Percentiles rank a stretch among this genome's conserved stretches.
Evolutionary conservation across 805 yeast genomes (phyloP).

Genomic region (Candida taoyuanica): DNA sequence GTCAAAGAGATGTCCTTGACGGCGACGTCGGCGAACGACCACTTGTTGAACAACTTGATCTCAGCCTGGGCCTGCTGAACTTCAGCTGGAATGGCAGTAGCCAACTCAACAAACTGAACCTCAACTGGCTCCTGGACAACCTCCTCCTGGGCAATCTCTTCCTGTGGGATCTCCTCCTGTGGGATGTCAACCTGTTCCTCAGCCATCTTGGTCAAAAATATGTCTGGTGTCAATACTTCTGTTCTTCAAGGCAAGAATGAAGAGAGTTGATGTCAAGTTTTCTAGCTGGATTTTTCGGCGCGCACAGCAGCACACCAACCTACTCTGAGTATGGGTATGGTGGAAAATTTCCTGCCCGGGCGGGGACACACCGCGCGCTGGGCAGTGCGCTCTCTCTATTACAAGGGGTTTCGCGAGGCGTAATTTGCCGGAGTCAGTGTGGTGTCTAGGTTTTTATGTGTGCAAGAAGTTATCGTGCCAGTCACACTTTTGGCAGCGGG

Average conservation of each 20-base stretch:
- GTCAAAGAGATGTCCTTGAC: slow-evolving; percentile 97
- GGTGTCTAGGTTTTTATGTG: slow-evolving; percentile 10
- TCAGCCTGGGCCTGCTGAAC: slow-evolving; percentile 94
- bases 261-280: slow-evolving; percentile 3
- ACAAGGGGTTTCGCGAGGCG: too few relatives aligned
- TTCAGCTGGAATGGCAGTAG: slow-evolving; percentile 95
- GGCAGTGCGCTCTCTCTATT: too few relatives aligned
- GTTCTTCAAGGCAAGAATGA: background rate
- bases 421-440: too few relatives aligned
- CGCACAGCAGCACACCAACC: background rate
- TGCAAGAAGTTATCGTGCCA: too few relatives aligned
- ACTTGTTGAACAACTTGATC: slow-evolving; percentile 98
- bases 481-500: too few relatives aligned
- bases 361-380: background rate
- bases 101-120: slow-evolving; percentile 77
- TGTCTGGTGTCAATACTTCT: slow-evolving; percentile 8
- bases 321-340: background rate
- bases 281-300: slow-evolving; percentile 11
- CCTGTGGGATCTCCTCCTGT: slow-evolving; percentile 30
- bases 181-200: slow-evolving; percentile 56
- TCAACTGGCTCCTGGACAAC: slow-evolving; percentile 82
- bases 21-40: slow-evolving; percentile 98
- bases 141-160: slow-evolving; percentile 52
- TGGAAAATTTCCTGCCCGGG: background rate
- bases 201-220: slow-evolving; percentile 55